These are phyloP conservation scores for Ogataea dorogensis DNA, from an alignment of 805 yeast genomes.

Conservation along the genomic window DNA sequence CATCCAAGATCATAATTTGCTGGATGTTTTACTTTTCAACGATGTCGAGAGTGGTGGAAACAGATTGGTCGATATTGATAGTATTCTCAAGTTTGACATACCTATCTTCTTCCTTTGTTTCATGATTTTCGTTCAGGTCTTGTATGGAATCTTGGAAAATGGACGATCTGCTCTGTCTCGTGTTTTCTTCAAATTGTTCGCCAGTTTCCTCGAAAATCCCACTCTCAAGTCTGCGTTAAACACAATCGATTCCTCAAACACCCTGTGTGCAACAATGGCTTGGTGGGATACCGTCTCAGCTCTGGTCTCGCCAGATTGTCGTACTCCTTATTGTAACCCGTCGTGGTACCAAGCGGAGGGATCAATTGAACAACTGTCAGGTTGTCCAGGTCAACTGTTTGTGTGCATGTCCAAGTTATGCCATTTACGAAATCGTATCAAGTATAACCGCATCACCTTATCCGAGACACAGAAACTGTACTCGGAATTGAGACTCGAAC, in stretches of 20 bases:
- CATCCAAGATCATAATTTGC: slow-evolving; percentile 28
- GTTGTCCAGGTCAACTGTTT: slow-evolving; percentile 42
- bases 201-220: slow-evolving; percentile 35
- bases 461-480: slow-evolving; percentile 19
- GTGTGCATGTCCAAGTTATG: slow-evolving; percentile 37
- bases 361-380: slow-evolving; percentile 39
- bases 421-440: slow-evolving; percentile 23
- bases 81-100: slow-evolving; percentile 14
- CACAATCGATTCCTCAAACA: slow-evolving; percentile 33
- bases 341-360: slow-evolving; percentile 35
- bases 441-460: slow-evolving; percentile 10
- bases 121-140: slow-evolving; percentile 39
- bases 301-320: slow-evolving; percentile 40
- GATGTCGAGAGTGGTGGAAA: slow-evolving; percentile 10
- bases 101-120: slow-evolving; percentile 34
- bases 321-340: slow-evolving; percentile 40
- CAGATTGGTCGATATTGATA: slow-evolving; percentile 6
- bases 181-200: slow-evolving; percentile 38
- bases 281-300: slow-evolving; percentile 45
- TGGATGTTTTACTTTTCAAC: slow-evolving; percentile 10
- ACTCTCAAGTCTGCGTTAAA: slow-evolving; percentile 30
- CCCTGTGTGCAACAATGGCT: slow-evolving; percentile 35
- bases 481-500: slow-evolving; percentile 27
- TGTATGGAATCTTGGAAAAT: slow-evolving; percentile 40
- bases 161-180: slow-evolving; percentile 41